Base-by-base conservation (phyloP, 148 eudicot genomes). In the Heliosperma pusillum region DNA sequence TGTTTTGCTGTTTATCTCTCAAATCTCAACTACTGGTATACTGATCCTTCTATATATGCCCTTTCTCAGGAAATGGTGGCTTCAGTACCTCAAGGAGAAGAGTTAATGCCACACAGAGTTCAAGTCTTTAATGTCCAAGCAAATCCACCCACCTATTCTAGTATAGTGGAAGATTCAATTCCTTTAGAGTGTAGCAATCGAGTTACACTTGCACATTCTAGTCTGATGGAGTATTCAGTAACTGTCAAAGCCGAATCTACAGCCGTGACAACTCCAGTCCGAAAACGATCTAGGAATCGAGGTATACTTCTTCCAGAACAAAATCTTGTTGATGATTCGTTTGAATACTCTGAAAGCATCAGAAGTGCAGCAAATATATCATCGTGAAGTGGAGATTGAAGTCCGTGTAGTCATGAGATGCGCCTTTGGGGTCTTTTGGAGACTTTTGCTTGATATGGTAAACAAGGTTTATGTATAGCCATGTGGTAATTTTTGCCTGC, bases 271-370 rank as follows among this genome's bases (percentile, higher is more conserved):
- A 90, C 92, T 12, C 96, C 96, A 2, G 90, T 93, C 47, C 85
- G 92, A 70, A 93, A 89, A 69, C 61, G 84, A 52, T 86, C 86
- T 1, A 84, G 98, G 78, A 93, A 93, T 33, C 92, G 96, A 12
- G 98, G 98, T 66, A 83, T 86, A 66, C 91, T 92, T 67, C 57
- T 90, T 73, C 98, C 86, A 77, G 97, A 89, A 69, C 93, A 90
- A 66, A 27, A 72, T 2, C 77, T 90, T 25, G 91, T 87, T 25
- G 89, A 80, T 73, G 93, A 90, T 73, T 86, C 98, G 15, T 93
- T n/a, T n/a, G n/a, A n/a, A n/a, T n/a, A n/a, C n/a, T n/a, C 93
- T 11, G 88, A 88, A 74, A 74, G 84, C 11, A 81, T 85, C 66
- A 82, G 90, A n/a, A 87, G 78, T 62, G 85, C 85, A 5, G 89